Conservation (phyloP, 164 flowering plant species). For the Aristolochia fimbriata region DNA sequence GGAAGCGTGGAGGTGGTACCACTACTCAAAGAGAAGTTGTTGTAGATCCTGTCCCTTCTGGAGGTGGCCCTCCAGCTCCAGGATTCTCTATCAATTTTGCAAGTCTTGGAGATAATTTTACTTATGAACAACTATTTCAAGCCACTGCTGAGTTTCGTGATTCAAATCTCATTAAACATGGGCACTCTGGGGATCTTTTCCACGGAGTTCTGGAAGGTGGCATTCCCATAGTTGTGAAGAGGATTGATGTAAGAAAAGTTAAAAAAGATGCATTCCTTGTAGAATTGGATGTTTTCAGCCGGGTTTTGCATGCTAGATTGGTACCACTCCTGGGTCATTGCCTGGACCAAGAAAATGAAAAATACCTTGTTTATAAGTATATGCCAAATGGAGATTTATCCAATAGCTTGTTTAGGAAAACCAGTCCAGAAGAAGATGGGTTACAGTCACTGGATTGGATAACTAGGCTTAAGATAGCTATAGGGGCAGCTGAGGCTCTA, state of each 20-base stretch:
- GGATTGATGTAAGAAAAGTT: constrained; percentile 34
- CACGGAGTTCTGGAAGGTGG: constrained; percentile 64
- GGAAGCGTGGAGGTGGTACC: constrained; percentile 23
- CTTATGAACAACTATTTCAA: constrained; percentile 65
- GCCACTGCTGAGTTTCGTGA: constrained; percentile 68
- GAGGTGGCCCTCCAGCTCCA: constrained; percentile 22
- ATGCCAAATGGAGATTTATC: constrained; percentile 90
- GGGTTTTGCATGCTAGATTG: constrained; percentile 63
- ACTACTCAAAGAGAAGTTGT: constrained; percentile 38
- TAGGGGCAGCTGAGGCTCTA: constrained; percentile 87
- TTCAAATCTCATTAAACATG: constrained; percentile 66
- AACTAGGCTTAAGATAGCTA: constrained; percentile 87
- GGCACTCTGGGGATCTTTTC: constrained; percentile 88
- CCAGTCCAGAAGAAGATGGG: constrained; percentile 40
- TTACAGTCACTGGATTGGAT: constrained; percentile 95
- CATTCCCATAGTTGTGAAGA: constrained; percentile 52
- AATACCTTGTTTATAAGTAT: constrained; percentile 68
- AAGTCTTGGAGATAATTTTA: constrained; percentile 53
- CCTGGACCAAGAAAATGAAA: constrained; percentile 73
- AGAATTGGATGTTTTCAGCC: constrained; percentile 71
- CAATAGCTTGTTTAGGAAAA: constrained; percentile 56
- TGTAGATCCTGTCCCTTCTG: constrained; percentile 41
- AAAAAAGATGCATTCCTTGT: constrained; percentile 48
- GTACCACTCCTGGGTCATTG: constrained; percentile 90
- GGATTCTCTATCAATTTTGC: constrained; percentile 40